Evolutionary conservation across 2,329 filamentous ascomycete genomes (phyloP), one percentile per base, ranked within the genome.

Genomic region (Apiospora marii): DNA sequence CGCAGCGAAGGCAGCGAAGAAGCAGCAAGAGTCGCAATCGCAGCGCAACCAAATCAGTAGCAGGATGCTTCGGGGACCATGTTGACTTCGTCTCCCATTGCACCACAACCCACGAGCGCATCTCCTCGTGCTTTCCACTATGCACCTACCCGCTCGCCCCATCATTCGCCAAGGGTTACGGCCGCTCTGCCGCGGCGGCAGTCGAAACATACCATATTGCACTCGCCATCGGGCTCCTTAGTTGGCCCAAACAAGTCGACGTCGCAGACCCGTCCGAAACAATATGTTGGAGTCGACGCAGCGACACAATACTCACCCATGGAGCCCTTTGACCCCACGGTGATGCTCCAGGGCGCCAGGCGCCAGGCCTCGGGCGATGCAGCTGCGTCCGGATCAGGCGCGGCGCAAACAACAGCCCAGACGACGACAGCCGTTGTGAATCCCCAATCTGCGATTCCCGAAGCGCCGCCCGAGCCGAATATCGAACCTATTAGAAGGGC

Each of bases 41-140:
- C 67, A 27, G 67, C 67, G 67, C 67, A 44, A 22, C 13, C 10
- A 46, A n/a, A 67, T 73, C 75, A 75, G 79, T 77, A 80, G 78
- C 80, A 87, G 82, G 81, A 87, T 86, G 86, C 82, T 82, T 81
- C 82, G 82, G 82, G 82, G 84, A 88, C 82, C 85, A 90, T 90
- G 88, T 86, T 90, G 86, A 88, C 87, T 81, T 88, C 87, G 79
- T 89, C 88, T 78, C 87, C 87, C 74, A 83, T 86, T 76, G 82
- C 86, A 78, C 80, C 86, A 80, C 82, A 82, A 79, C 84, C 87
- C 77, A 83, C 86, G 82, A 88, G 85, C 84, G 84, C 85, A 79
- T 89, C 88, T 69, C 87, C 87, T 74, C 82, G 78, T 77, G 82
- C 82, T 77, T 84, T 86, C 79, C 85, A 86, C 78, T 87, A 87